Evolutionary conservation across 169 alveolate genomes (phyloP), one percentile per base, ranked within the genome.

Genomic region (Sarcocystis neurona): DNA sequence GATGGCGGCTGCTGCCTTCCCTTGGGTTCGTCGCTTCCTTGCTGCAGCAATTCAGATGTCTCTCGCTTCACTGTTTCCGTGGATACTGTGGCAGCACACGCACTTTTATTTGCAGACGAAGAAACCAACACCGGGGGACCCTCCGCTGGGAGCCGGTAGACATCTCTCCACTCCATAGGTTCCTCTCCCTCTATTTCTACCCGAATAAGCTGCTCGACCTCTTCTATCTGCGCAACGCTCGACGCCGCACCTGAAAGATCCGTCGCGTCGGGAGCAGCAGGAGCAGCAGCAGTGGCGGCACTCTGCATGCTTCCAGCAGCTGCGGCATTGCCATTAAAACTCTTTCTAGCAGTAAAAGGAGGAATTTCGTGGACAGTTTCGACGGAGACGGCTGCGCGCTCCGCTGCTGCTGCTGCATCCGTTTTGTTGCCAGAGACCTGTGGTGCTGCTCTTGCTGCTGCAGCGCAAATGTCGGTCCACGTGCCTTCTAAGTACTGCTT

Each of bases 111-210:
- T 15, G n/a, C 8, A 6, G 53, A 72, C 37, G 82, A 72, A 6
- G 56, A 32, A 27, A 41, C 30, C 58, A 23, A 56, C 56, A 39
- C 82, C 0, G 82, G 58, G 1, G 5, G 1, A 5, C 27, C 56
- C 12, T 39, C 82, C 32, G 34, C 34, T 5, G 18, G 10, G 8
- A 72, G 47, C 8, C 82, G 1, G 23, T 72, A 72, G 34, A 72
- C 82, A 39, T 72, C 82, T 18, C 32, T 37, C 82, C 82, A 72
- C 27, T 27, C 82, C 82, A 72, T 72, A 27, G 82, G 82, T 12
- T 34, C 82, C 32, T 43, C 82, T 5, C 82, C 82, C 23, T 72
- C 82, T 0, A 72, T 39, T 1, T 39, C 50, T 6, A 72, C 56
- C 3, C 82, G 82, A 56, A 72, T 32, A 18, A 47, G 15, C 53